A percentile compares a stretch with the other conserved stretches of the same genome.
These are phyloP conservation scores for Tulasnella sp. DNA, from an alignment of 768 basidiomycete species.

Conservation along the genomic window DNA sequence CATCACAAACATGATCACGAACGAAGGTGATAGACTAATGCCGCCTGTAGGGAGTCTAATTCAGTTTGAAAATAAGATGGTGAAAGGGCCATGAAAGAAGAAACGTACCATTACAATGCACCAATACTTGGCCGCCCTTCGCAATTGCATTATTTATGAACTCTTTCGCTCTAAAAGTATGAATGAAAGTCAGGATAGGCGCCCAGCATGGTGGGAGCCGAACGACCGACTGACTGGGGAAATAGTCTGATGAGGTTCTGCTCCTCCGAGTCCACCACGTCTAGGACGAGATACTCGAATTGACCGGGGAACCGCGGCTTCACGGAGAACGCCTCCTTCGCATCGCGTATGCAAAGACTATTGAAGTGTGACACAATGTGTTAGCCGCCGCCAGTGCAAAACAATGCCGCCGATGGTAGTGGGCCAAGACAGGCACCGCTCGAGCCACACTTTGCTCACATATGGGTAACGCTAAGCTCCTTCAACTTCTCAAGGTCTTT, in stretches of 20 bases:
- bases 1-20: constrained; percentile 93
- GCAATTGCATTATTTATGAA: constrained; percentile 64
- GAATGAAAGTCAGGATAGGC: neutral
- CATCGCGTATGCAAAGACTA: constrained; percentile 83
- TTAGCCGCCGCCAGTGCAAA: neutral
- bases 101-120: constrained; percentile 74
- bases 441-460: no score
- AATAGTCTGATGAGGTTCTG: constrained; percentile 89
- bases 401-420: no score
- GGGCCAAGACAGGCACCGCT: no score
- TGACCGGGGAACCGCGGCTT: constrained; percentile 71
- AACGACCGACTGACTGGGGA: constrained; percentile 47
- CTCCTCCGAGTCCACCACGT: constrained; percentile 88
- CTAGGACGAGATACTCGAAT: constrained; percentile 68
- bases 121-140: constrained; percentile 65
- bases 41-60: constrained; percentile 42
- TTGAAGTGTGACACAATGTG: neutral
- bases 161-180: constrained; percentile 46
- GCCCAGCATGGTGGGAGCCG: neutral
- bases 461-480: constrained; percentile 65
- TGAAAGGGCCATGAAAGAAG: neutral
- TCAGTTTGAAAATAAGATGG: neutral
- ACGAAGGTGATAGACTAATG: constrained; percentile 77
- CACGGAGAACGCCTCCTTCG: constrained; percentile 84
- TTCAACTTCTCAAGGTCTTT: constrained; percentile 66